These are phyloP conservation scores for Russula sp. DNA, from an alignment of 768 basidiomycete genomes.

Conservation along the genomic window DNA sequence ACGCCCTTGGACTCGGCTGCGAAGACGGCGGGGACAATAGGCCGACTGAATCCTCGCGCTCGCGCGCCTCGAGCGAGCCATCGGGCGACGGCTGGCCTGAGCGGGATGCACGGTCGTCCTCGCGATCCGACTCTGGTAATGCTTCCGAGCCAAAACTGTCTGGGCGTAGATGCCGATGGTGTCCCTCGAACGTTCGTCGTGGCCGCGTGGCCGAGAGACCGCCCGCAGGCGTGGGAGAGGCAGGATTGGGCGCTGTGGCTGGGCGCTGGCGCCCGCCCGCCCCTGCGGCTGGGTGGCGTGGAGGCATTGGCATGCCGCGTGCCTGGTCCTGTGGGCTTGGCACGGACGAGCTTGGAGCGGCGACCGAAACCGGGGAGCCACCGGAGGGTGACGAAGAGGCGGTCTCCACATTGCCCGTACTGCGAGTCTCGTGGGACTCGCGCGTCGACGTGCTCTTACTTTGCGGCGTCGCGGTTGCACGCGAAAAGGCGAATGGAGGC, in stretches of 20 bases:
- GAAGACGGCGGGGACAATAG: slow-evolving; percentile 39
- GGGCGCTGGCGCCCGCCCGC: slow-evolving; percentile 28
- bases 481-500: slow-evolving; percentile 24
- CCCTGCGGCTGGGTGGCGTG: slow-evolving; percentile 36
- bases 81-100: slow-evolving; percentile 34
- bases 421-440: slow-evolving; percentile 33
- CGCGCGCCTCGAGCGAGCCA: slow-evolving; percentile 52
- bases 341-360: slow-evolving; percentile 24
- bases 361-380: slow-evolving; percentile 49
- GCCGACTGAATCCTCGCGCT: slow-evolving; percentile 55
- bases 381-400: slow-evolving; percentile 30
- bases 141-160: slow-evolving; percentile 1
- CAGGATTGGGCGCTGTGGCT: slow-evolving; percentile 34
- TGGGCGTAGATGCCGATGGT: background rate
- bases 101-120: slow-evolving; percentile 22
- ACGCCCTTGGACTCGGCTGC: slow-evolving; percentile 42
- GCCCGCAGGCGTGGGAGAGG: background rate
- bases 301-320: slow-evolving; percentile 41
- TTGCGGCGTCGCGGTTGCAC: slow-evolving; percentile 28
- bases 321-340: slow-evolving; percentile 23
- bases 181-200: slow-evolving; percentile 23
- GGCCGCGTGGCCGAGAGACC: background rate
- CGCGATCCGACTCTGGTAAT: slow-evolving; percentile 13
- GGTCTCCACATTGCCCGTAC: slow-evolving; percentile 50
- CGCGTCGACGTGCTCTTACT: slow-evolving; percentile 31